phyloP scores from a whole-genome alignment of 805 yeast species.

The Novakomyces olei region DNA sequence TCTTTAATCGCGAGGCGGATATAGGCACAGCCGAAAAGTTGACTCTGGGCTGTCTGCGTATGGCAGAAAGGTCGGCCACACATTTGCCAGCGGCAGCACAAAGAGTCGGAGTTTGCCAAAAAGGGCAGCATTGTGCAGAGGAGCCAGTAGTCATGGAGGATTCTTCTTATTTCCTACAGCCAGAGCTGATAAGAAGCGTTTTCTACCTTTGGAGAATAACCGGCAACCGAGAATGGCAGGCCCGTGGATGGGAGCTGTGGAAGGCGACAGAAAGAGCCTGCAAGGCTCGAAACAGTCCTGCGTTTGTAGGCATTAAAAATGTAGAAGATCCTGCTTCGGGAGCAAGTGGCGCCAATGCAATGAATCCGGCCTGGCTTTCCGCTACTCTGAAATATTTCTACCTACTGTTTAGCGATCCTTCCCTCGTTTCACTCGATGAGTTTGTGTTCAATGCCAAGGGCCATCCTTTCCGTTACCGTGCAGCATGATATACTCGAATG shows the following conservation, averaged over 20 bases:
- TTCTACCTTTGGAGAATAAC: conserved; percentile 37
- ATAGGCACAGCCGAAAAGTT: conserved; percentile 22
- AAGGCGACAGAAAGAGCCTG: conserved; percentile 23
- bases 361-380: conserved; percentile 26
- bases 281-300: no score
- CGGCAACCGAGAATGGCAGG: conserved; percentile 35
- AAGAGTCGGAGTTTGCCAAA: no score
- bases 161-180: conserved; percentile 27
- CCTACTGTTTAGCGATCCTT: conserved; percentile 23
- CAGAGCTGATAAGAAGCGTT: conserved; percentile 40
- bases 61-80: no score
- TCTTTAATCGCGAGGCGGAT: conserved; percentile 20
- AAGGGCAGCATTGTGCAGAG: no score
- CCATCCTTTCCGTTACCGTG: conserved; percentile 34
- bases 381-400: conserved; percentile 38
- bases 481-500: no score
- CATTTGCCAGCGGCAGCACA: no score
- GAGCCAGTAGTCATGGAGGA: no score
- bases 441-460: conserved; percentile 42
- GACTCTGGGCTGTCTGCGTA: conserved; percentile 30
- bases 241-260: conserved; percentile 30
- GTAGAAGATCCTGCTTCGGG: no score
- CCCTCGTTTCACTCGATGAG: conserved; percentile 26
- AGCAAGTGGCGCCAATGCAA: no score
- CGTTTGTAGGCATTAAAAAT: no score